Conservation (phyloP, 306 rosid species). For the barrel medic (Medicago truncatula) region DNA sequence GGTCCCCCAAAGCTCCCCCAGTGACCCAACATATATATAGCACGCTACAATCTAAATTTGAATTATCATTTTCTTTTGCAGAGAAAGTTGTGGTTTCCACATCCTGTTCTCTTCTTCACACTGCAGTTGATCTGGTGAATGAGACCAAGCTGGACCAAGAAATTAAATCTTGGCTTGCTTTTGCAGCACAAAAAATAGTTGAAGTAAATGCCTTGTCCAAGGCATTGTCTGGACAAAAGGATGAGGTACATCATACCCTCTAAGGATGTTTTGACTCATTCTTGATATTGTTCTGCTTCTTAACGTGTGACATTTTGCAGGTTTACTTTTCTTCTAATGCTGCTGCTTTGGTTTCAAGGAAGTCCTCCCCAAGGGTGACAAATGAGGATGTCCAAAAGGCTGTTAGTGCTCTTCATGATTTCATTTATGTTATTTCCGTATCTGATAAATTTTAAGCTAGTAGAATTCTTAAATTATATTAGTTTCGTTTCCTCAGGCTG, state of each 20-base stretch:
- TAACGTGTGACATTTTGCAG: slow-evolving; percentile 49
- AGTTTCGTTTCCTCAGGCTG: slow-evolving; percentile 59
- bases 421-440: slow-evolving; percentile 10
- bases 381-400: slow-evolving; percentile 84
- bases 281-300: slow-evolving; percentile 29
- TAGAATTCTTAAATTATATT: slow-evolving; percentile 31
- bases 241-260: slow-evolving; percentile 52
- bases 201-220: slow-evolving; percentile 88
- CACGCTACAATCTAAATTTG: slow-evolving; percentile 31
- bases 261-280: background rate
- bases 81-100: slow-evolving; percentile 81
- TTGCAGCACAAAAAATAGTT: slow-evolving; percentile 84
- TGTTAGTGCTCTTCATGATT: slow-evolving; percentile 51
- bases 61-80: slow-evolving; percentile 40
- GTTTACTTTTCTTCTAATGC: slow-evolving; percentile 74
- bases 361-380: slow-evolving; percentile 82
- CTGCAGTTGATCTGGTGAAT: slow-evolving; percentile 85
- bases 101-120: slow-evolving; percentile 91
- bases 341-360: slow-evolving; percentile 75
- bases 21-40: background rate
- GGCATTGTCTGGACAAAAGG: slow-evolving; percentile 71
- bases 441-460: background rate
- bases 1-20: no score
- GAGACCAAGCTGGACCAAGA: slow-evolving; percentile 79
- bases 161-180: slow-evolving; percentile 89